Evolutionary conservation across 306 rosid genomes (phyloP), one percentile per base, ranked within the genome.

Genomic region (Trifolium repens): DNA sequence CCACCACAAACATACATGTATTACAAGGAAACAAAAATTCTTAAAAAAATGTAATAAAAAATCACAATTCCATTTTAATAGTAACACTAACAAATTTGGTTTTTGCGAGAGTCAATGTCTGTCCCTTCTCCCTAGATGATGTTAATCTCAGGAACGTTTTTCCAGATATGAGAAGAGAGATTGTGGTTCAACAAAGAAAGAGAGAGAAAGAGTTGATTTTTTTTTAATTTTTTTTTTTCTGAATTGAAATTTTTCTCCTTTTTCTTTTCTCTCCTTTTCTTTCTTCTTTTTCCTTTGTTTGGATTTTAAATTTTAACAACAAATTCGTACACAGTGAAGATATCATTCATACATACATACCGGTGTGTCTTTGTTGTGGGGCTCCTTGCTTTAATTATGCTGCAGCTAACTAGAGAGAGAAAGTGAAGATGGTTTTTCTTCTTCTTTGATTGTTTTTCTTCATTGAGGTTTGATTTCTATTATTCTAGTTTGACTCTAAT

Each of bases 21-120:
- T 4, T 22, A 14, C 77, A 46, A 49, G 10, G 61, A 26, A 49
- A 69, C 62, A 55, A 5, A 50, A 69, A 69, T 69, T 50, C 62
- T 50, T 34, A 68, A 68, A 26, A 24, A 13, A n/a, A 30, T 50
- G 74, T 47, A 16, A 7, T 1, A 5, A 8, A 30, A 64, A 24
- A 9, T 40, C 39, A 72, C 34, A 19, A 40, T 26, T 15, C 50
- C 32, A 63, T 61, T 49, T 62, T 72, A 79, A 73, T 62, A n/a
- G n/a, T n/a, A 76, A 24, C 63, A 47, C 39, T 59, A 14, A 35
- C 80, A 19, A 73, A 34, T 84, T 84, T 74, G 85, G 88, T 67
- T 84, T 68, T 84, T 47, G 79, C 57, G 72, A 84, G 81, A 86
- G 91, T 88, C 89, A 91, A 91, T 91, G 90, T 79, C 81, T 82